phyloP scores from a whole-genome alignment of 768 basidiomycete genomes.

The Hydnomerulius pinastri region DNA sequence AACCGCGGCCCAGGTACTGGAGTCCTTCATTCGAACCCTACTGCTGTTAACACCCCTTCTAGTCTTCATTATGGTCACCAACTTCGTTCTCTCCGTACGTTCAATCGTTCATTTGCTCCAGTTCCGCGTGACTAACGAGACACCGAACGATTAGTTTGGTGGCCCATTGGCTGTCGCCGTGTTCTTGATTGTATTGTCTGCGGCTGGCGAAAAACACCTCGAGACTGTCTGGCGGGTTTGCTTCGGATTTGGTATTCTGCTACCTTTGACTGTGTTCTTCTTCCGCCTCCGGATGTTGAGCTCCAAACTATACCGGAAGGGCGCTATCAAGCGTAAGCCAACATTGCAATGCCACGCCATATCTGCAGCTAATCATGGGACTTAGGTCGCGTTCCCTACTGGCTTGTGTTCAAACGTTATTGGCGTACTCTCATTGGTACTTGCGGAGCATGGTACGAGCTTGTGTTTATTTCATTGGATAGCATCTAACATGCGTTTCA shows the following conservation, averaged over 20 bases:
- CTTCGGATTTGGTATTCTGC: constrained; percentile 62
- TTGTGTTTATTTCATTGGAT: not conserved
- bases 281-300: constrained; percentile 76
- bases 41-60: constrained; percentile 2
- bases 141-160: constrained; percentile 47
- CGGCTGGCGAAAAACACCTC: constrained; percentile 61
- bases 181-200: constrained; percentile 69
- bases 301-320: constrained; percentile 59
- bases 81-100: constrained; percentile 64
- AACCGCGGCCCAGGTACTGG: constrained; percentile 57
- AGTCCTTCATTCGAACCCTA: constrained; percentile 8
- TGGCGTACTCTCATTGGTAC: constrained; percentile 73
- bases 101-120: not conserved
- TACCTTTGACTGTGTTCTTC: constrained; percentile 68
- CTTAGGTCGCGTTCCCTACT: constrained; percentile 59
- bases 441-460: constrained; percentile 62
- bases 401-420: constrained; percentile 59
- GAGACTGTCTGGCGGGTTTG: constrained; percentile 68
- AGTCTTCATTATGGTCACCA: constrained; percentile 79
- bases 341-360: not conserved
- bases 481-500: constrained; percentile 22
- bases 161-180: constrained; percentile 66
- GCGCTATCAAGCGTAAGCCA: constrained; percentile 62
- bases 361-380: constrained; percentile 4
- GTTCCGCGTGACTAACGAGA: not conserved